A percentile compares a stretch with the other conserved stretches of the same genome.
These are phyloP conservation scores for Lycium ferocissimum DNA, from an alignment of 257 asterid species.

Conservation along the genomic window DNA sequence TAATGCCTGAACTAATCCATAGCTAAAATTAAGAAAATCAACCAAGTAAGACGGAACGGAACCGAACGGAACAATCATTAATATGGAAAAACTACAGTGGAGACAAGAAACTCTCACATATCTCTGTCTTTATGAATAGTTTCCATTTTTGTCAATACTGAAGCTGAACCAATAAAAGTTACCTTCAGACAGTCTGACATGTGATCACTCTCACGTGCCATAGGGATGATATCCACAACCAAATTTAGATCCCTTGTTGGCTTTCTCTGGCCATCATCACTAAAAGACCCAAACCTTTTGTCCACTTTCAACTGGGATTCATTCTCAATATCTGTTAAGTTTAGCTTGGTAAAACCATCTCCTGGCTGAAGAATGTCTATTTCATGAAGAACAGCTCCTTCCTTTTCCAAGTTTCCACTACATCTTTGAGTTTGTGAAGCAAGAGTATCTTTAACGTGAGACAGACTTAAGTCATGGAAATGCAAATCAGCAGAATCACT, in stretches of 20 bases:
- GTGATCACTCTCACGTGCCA: slow-evolving; percentile 34
- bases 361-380: slow-evolving; percentile 36
- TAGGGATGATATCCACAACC: slow-evolving; percentile 40
- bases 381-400: slow-evolving; percentile 41
- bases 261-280: slow-evolving; percentile 39
- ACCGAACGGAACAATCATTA: neutral
- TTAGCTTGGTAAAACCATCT: slow-evolving; percentile 30
- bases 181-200: slow-evolving; percentile 39
- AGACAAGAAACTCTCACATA: neutral
- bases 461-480: slow-evolving; percentile 46
- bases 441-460: slow-evolving; percentile 65
- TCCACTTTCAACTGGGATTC: slow-evolving; percentile 38
- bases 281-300: slow-evolving; percentile 36
- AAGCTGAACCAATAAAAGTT: slow-evolving; percentile 42
- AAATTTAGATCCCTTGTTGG: slow-evolving; percentile 31
- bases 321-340: slow-evolving; percentile 35
- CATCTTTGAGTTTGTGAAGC: slow-evolving; percentile 45
- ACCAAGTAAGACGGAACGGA: neutral
- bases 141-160: slow-evolving; percentile 41
- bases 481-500: slow-evolving; percentile 39
- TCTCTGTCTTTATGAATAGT: neutral
- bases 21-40: neutral
- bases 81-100: neutral
- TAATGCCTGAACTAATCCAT: neutral
- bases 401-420: slow-evolving; percentile 41